Evolutionary conservation across 2,329 filamentous ascomycete genomes (phyloP).

Genomic region (Dactylellina haptotyla): DNA sequence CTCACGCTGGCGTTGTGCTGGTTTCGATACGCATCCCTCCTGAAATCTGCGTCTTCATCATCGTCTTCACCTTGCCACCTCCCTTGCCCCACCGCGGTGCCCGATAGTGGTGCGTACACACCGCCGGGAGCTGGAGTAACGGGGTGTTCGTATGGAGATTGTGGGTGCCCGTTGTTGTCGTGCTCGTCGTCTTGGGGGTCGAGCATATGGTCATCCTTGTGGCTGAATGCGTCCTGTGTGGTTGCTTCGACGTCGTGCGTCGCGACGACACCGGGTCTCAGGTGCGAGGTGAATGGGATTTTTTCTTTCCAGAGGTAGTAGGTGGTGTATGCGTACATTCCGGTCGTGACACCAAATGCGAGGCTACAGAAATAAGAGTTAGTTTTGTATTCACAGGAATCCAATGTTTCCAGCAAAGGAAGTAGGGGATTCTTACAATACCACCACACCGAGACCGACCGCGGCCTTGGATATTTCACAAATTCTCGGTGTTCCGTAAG

Average conservation of each 20-base stretch:
- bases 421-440: slow-evolving; percentile 66
- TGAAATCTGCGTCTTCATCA: slow-evolving; percentile 46
- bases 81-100: slow-evolving; percentile 49
- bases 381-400: slow-evolving; percentile 14
- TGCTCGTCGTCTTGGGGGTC: slow-evolving; percentile 38
- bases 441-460: slow-evolving; percentile 72
- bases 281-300: slow-evolving; percentile 40
- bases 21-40: slow-evolving; percentile 44
- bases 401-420: slow-evolving; percentile 8
- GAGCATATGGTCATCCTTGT: slow-evolving; percentile 52
- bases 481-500: slow-evolving; percentile 65
- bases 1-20: slow-evolving; percentile 44
- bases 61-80: slow-evolving; percentile 51
- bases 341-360: slow-evolving; percentile 56
- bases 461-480: slow-evolving; percentile 73
- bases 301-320: slow-evolving; percentile 57
- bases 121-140: slow-evolving; percentile 34
- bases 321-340: slow-evolving; percentile 57
- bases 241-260: slow-evolving; percentile 49
- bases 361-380: slow-evolving; percentile 46
- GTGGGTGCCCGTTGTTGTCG: slow-evolving; percentile 38
- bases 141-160: slow-evolving; percentile 29
- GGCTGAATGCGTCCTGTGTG: slow-evolving; percentile 52
- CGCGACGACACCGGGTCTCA: slow-evolving; percentile 24
- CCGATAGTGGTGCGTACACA: slow-evolving; percentile 42